Evolutionary conservation across 768 basidiomycete species (phyloP).

Genomic region (Pholiota molesta): DNA sequence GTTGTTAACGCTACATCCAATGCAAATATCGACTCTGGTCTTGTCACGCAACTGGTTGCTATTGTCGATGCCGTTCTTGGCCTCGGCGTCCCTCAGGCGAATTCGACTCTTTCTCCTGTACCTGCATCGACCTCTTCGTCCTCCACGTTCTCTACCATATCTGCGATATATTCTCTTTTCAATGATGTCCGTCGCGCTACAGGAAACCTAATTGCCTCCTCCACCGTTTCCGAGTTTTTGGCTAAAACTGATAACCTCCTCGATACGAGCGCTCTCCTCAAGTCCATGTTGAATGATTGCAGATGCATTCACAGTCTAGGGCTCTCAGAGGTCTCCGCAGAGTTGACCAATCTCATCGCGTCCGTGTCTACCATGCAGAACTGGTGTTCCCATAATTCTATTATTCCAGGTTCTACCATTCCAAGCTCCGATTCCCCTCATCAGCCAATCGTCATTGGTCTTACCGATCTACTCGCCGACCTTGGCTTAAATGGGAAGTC

Average conservation of each 20-base stretch:
- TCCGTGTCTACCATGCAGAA: conserved; percentile 11
- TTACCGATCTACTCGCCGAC: not conserved
- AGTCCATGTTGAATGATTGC: conserved; percentile 22
- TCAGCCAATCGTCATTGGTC: not conserved
- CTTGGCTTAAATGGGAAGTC: not conserved
- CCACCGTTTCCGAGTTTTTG: conserved; percentile 21
- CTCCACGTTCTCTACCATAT: conserved; percentile 1
- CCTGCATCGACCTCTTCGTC: conserved; percentile 1
- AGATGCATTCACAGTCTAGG: conserved; percentile 23
- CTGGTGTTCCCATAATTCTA: conserved; percentile 12
- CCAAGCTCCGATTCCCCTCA: not conserved
- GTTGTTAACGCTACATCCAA: conserved; percentile 12
- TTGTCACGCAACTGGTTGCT: conserved; percentile 18
- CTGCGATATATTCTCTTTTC: conserved; percentile 21
- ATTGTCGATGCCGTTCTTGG: conserved; percentile 26
- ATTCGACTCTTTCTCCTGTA: conserved; percentile 1
- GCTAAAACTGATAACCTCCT: conserved; percentile 24
- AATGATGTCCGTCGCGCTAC: conserved; percentile 23
- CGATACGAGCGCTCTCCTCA: conserved; percentile 21
- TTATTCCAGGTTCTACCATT: not conserved
- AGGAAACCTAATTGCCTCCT: conserved; percentile 24
- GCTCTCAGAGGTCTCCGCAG: conserved; percentile 16
- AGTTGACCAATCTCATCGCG: conserved; percentile 21
- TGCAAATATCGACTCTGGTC: conserved; percentile 18
- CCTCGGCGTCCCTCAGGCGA: conserved; percentile 9